phyloP scores from a whole-genome alignment of 192 early-diverging fungal genomes.

The Backusella liffmaniae region DNA sequence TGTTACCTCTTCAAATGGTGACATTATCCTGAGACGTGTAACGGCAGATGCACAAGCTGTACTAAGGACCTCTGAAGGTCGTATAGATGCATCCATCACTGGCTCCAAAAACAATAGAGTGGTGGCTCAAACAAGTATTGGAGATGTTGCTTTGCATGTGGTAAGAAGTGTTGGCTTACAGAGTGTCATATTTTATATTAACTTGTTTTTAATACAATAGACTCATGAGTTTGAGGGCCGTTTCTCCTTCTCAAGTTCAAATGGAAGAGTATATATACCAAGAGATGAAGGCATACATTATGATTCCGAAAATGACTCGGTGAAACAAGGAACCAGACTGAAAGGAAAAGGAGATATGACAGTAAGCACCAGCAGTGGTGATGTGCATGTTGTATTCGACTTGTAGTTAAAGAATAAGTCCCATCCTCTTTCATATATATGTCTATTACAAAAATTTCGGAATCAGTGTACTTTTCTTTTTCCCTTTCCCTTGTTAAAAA shows the following conservation, averaged over 20 bases:
- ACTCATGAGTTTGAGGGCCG: not conserved
- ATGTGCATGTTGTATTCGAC: not conserved
- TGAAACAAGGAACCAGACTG: not conserved
- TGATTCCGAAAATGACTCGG: not conserved
- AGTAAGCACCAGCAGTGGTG: not conserved
- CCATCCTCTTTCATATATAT: not conserved
- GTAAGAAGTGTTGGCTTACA: not conserved
- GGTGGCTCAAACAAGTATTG: not conserved
- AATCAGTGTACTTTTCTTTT: not conserved
- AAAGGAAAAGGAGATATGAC: not conserved
- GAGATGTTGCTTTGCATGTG: conserved; percentile 6
- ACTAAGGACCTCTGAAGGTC: not conserved
- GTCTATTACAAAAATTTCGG: not conserved
- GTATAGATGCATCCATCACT: not conserved
- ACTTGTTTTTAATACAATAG: not conserved
- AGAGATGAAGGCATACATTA: not conserved
- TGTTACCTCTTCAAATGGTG: not conserved
- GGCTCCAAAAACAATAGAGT: not conserved
- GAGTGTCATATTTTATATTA: not conserved
- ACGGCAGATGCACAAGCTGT: not conserved
- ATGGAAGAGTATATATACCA: not conserved
- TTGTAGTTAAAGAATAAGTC: not conserved
- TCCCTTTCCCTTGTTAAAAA: not conserved
- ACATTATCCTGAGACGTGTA: not conserved
- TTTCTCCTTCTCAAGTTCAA: not conserved